These are phyloP conservation scores for Suillus ampliporus DNA, from an alignment of 768 basidiomycete species.

Conservation along the genomic window DNA sequence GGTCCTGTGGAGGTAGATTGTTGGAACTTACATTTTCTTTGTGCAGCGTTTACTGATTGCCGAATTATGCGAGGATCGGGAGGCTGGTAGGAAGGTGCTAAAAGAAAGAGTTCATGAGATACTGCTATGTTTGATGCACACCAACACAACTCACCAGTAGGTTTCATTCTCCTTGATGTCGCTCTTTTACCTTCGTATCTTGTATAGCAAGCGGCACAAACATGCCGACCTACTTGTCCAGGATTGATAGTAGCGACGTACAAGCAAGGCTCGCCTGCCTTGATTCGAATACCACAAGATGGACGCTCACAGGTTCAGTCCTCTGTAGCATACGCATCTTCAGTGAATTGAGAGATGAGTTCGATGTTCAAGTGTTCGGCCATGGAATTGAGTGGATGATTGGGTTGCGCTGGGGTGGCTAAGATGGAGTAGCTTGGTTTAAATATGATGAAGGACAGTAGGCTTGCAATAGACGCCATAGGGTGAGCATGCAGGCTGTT, in stretches of 20 bases:
- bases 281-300: background rate
- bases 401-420: background rate
- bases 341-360: background rate
- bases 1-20: background rate
- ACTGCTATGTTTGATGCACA: background rate
- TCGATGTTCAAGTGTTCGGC: background rate
- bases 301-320: background rate
- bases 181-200: background rate
- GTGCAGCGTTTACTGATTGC: constrained; percentile 5
- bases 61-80: background rate
- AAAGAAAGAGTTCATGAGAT: background rate
- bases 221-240: background rate
- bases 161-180: background rate
- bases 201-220: background rate
- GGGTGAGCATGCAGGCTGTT: background rate
- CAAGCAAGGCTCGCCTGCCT: background rate
- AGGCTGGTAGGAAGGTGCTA: background rate
- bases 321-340: background rate
- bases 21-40: constrained; percentile 1
- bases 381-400: background rate
- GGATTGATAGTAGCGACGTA: background rate
- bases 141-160: background rate
- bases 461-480: background rate
- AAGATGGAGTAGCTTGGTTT: background rate
- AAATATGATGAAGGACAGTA: background rate